Evolutionary conservation across 768 basidiomycete genomes (phyloP), one percentile per base, ranked within the genome.

Genomic region (Mycena crocata): DNA sequence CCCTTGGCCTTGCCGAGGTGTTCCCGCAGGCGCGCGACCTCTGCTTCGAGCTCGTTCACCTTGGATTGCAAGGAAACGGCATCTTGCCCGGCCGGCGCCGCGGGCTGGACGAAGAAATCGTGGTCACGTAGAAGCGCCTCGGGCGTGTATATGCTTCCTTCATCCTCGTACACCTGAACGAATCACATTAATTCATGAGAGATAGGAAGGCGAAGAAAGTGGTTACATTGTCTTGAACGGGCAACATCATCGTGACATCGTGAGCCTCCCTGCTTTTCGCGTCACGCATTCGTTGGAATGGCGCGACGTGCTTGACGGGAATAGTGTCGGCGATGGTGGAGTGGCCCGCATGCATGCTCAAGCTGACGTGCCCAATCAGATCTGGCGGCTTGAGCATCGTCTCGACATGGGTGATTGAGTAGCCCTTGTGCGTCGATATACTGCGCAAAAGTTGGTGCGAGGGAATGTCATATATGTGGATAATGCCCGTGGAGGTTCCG

Each of bases 371-470:
- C 1, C 94, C 93, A 62, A 94, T 84, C 45, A 99, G 85, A 76
- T 99, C 96, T 21, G 89, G 86, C 2, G 97, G 98, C 70, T 92
- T 93, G 52, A 96, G 84, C 79, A 99, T 85, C 3, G 93, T 92
- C 48, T 85, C 79, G 8, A 99, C 78, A 77, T 89, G 83, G 19
- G 93, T 89, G 75, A 98, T 90, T 34, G 87, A 78, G 71, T 88
- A 75, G 46, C 88, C 87, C 70, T 89, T 91, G 76, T 88, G 91
- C 0, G 90, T 83, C 21, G 87, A 85, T 69, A 98, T 89, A 30
- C 92, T 91, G 49, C 96, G 92, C 30, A 98, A 81, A 31, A 90
- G 88, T 75, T 99, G 96, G 73, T 96, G 94, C 0, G 97, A 97
- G 2, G 94, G 89, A 32, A 97, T 86, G 67, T 98, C 93, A 76